Evolutionary conservation across 441 rosid genomes (phyloP).

Genomic region (Jatropha multifida): DNA sequence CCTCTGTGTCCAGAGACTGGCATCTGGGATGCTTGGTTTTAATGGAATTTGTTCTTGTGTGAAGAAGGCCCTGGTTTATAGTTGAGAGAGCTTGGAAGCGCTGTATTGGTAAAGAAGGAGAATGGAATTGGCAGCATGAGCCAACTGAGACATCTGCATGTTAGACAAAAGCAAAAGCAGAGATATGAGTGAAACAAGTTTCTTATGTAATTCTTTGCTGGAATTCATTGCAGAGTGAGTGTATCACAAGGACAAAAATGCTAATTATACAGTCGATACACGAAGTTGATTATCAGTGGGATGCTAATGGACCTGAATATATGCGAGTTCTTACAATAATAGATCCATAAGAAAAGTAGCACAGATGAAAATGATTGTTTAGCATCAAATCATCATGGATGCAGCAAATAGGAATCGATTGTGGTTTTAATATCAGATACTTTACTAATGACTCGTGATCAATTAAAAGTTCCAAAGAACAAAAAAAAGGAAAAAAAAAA

Average conservation of each 20-base stretch:
- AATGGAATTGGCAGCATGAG: slow-evolving; percentile 31
- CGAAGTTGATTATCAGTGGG: background rate
- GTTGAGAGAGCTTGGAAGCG: slow-evolving; percentile 52
- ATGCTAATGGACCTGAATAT: background rate
- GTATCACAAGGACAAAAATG: background rate
- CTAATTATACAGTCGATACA: background rate
- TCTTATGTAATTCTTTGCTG: background rate
- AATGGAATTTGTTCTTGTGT: slow-evolving; percentile 36
- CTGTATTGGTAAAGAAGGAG: slow-evolving; percentile 47
- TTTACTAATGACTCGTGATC: too few relatives aligned
- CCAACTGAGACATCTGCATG: slow-evolving; percentile 39
- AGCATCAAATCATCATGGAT: background rate
- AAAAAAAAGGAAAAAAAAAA: too few relatives aligned
- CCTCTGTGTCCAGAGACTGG: slow-evolving; percentile 45
- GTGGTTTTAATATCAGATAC: too few relatives aligned
- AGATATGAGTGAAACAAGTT: background rate
- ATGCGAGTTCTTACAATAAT: background rate
- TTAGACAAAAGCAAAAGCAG: slow-evolving; percentile 16
- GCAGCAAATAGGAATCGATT: background rate
- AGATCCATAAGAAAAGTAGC: background rate
- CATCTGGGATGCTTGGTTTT: slow-evolving; percentile 31
- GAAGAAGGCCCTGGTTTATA: slow-evolving; percentile 34
- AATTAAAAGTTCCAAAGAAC: too few relatives aligned
- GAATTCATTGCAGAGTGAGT: background rate
- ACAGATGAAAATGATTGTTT: background rate